Evolutionary conservation across 208 protist species (phyloP), one percentile per base, ranked within the genome.

Genomic region (Acanthamoeba sp.): DNA sequence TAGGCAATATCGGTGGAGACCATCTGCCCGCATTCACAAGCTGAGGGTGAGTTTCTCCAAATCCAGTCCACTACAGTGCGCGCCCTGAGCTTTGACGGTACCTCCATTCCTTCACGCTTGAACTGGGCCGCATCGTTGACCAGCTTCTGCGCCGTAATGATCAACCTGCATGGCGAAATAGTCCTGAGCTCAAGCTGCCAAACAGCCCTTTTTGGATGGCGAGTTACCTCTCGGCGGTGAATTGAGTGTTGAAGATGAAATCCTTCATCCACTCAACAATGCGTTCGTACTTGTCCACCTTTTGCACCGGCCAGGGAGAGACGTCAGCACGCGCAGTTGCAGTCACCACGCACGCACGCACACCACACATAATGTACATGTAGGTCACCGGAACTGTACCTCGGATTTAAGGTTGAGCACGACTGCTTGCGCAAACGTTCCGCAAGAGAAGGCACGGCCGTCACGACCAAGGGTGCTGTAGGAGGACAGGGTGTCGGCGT

Each of bases 51-150:
- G 52, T 34, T 24, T 22, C 18, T 16, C 3, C 16, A 4, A 59
- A 16, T 18, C 55, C n/a, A n/a, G n/a, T n/a, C n/a, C n/a, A n/a
- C n/a, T n/a, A n/a, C n/a, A n/a, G n/a, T n/a, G n/a, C n/a, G n/a
- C n/a, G n/a, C n/a, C n/a, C n/a, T n/a, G n/a, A n/a, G n/a, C n/a
- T n/a, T n/a, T n/a, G n/a, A n/a, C n/a, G n/a, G n/a, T n/a, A n/a
- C 89, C 59, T 93, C 89, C 66, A 82, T 82, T 50, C 89, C 89
- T n/a, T 93, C 66, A 42, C 89, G 89, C 36, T 93, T 93, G 89
- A 62, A 27, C 27, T 93, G 89, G 5, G 89, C 89, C 20, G 66
- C 89, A 55, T 93, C 89, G 45, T 93, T 93, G 1, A 93, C 66
- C 14, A 93, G 64, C 69, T 93, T 93, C 38, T 93, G 89, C 4